These are phyloP conservation scores for Planoprotostelium fungivorum DNA, from an alignment of 78 protist species.

Conservation along the genomic window DNA sequence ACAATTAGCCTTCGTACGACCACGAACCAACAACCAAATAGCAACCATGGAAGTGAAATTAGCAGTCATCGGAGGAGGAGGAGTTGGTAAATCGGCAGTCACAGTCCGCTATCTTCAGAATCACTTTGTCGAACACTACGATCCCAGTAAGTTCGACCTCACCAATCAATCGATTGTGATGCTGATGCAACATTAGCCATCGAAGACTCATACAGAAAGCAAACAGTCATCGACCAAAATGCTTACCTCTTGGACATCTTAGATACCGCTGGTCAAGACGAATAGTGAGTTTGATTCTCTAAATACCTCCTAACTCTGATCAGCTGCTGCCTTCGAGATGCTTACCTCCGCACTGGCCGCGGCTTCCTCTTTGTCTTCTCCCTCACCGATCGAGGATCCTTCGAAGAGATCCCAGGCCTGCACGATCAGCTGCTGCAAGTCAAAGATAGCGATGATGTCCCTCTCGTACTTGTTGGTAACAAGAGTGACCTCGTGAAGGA, in stretches of 20 bases:
- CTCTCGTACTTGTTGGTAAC: slow-evolving; percentile 86
- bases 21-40: no score
- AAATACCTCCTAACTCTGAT: not conserved
- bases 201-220: slow-evolving; percentile 25
- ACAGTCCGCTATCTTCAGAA: slow-evolving; percentile 7
- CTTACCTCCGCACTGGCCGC: slow-evolving; percentile 79
- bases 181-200: not conserved
- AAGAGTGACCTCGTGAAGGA: slow-evolving; percentile 75
- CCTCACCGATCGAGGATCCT: slow-evolving; percentile 43
- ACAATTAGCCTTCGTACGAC: no score
- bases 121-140: slow-evolving; percentile 79
- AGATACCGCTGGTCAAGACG: slow-evolving; percentile 91
- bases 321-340: slow-evolving; percentile 26
- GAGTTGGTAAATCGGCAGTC: slow-evolving; percentile 3
- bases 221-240: slow-evolving; percentile 8
- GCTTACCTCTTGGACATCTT: slow-evolving; percentile 63
- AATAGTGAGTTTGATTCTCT: slow-evolving; percentile 23
- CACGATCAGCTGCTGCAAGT: slow-evolving; percentile 77
- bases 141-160: slow-evolving; percentile 74
- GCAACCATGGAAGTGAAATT: not conserved
- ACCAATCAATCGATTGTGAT: no score
- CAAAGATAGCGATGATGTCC: slow-evolving; percentile 76
- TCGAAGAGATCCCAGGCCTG: slow-evolving; percentile 19
- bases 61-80: slow-evolving; percentile 9
- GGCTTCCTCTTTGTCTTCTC: slow-evolving; percentile 86